Evolutionary conservation across 495 filamentous ascomycete genomes (phyloP).

Genomic region (Hypoxylon subgilvum): DNA sequence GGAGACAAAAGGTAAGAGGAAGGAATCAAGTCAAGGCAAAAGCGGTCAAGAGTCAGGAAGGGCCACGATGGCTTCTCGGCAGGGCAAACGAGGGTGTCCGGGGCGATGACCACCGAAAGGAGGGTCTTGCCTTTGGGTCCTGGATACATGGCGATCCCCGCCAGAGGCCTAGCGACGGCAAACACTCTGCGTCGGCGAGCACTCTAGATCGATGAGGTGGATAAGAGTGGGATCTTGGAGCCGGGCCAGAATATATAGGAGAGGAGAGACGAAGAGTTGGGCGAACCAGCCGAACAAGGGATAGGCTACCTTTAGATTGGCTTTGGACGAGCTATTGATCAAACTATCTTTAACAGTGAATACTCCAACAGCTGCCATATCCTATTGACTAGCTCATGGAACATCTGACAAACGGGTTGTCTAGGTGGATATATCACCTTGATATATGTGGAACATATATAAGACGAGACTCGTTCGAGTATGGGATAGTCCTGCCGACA

Average conservation of each 20-base stretch:
- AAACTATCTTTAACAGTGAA: background rate
- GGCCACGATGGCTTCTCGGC: too few species aligned
- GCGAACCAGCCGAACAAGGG: too few species aligned
- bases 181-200: too few species aligned
- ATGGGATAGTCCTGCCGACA: background rate
- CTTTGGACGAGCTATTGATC: background rate
- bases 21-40: background rate
- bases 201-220: too few species aligned
- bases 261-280: background rate
- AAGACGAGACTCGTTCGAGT: background rate
- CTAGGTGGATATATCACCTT: too few species aligned
- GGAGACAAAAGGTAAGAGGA: background rate
- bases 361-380: background rate
- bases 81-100: too few species aligned
- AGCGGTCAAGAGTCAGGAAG: too few species aligned
- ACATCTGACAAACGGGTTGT: too few species aligned
- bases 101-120: too few species aligned
- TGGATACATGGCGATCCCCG: too few species aligned
- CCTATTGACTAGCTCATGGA: background rate
- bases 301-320: conserved; percentile 1
- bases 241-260: background rate
- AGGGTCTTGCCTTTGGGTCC: too few species aligned
- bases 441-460: background rate
- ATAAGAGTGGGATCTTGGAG: background rate
- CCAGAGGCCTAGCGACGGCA: too few species aligned